These are phyloP conservation scores for Aspergillus saccharolyticus DNA, from an alignment of 495 filamentous ascomycete genomes.

Conservation along the genomic window DNA sequence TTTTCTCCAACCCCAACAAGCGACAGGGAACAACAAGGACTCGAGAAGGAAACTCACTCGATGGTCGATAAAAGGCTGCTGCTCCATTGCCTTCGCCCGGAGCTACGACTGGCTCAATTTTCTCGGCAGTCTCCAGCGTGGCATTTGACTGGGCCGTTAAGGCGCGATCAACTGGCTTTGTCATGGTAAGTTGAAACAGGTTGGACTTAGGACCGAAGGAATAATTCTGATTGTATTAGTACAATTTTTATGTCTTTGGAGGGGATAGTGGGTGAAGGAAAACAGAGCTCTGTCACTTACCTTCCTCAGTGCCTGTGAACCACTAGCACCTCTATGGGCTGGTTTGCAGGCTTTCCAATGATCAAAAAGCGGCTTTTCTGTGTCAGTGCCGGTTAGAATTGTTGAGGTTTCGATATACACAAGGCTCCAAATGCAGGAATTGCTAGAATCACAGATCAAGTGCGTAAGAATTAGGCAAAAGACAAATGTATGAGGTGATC, in stretches of 20 bases:
- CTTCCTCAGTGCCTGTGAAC: neutral
- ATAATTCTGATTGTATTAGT: neutral
- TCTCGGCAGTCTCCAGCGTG: constrained; percentile 17
- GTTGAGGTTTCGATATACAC: neutral
- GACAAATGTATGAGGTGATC: neutral
- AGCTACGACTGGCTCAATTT: constrained; percentile 11
- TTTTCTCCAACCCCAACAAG: neutral
- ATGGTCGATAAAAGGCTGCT: constrained; percentile 7
- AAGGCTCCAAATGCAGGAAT: neutral
- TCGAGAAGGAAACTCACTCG: constrained; percentile 28
- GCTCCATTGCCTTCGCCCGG: constrained; percentile 16
- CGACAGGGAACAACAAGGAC: neutral
- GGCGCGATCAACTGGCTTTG: constrained; percentile 35
- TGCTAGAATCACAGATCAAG: neutral
- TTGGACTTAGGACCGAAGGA: neutral
- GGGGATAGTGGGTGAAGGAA: neutral
- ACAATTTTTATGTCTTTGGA: neutral
- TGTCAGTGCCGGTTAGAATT: neutral
- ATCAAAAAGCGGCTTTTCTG: neutral
- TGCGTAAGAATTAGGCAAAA: neutral
- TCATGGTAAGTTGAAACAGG: constrained; percentile 1
- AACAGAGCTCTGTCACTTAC: neutral
- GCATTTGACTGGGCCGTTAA: constrained; percentile 23
- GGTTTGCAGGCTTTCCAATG: neutral
- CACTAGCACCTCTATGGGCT: neutral